Evolutionary conservation across 805 yeast species (phyloP).

Genomic region (Candida sithepensis): DNA sequence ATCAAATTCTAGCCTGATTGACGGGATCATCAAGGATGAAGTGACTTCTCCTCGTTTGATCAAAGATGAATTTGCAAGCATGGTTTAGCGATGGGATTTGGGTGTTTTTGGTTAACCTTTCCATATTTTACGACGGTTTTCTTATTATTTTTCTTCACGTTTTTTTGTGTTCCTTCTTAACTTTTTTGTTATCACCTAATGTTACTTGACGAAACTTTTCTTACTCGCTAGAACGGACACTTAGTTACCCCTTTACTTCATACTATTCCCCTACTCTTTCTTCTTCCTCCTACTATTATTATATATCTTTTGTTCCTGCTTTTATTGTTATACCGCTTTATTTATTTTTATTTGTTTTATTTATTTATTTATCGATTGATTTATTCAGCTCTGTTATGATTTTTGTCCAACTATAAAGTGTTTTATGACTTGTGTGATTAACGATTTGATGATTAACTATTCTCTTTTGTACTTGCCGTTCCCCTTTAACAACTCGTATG

Average conservation of each 20-base stretch:
- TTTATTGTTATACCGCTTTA: background rate
- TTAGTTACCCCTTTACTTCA: too few species aligned
- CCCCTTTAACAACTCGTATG: too few species aligned
- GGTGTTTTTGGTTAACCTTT: background rate
- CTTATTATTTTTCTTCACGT: too few species aligned
- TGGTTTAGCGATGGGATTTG: background rate
- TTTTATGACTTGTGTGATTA: background rate
- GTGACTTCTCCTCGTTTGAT: too few species aligned
- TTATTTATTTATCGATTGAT: background rate
- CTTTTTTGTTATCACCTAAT: too few species aligned
- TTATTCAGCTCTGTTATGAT: background rate
- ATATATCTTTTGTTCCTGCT: background rate
- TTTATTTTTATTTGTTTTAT: background rate
- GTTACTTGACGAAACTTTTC: too few species aligned
- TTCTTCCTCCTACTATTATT: background rate
- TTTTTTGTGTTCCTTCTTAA: too few species aligned
- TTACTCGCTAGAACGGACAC: too few species aligned
- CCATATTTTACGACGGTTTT: background rate
- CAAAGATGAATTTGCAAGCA: background rate
- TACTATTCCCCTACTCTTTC: too few species aligned
- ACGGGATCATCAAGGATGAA: background rate
- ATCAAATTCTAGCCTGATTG: background rate
- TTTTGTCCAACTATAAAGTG: background rate
- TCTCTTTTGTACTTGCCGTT: too few species aligned
- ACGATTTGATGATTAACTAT: background rate